Percentiles rank a stretch among this genome's conserved stretches.
Evolutionary conservation across 2,329 filamentous ascomycete species (phyloP).

Genomic region (Stemphylium lycopersici): DNA sequence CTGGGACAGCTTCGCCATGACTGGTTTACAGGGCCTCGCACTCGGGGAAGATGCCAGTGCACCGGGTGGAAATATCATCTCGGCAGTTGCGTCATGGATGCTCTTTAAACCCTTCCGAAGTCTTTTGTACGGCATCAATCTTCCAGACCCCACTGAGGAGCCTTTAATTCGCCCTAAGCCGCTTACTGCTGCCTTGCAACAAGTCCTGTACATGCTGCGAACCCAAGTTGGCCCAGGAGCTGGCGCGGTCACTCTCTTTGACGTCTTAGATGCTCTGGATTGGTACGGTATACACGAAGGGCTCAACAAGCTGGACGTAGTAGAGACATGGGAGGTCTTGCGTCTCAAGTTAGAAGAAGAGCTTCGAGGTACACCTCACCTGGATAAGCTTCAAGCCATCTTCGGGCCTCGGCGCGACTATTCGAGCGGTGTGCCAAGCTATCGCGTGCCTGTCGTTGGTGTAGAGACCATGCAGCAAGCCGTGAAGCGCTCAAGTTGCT

Average conservation of each 20-base stretch:
- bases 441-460: slow-evolving; percentile 44
- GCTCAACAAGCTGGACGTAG: slow-evolving; percentile 56
- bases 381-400: slow-evolving; percentile 51
- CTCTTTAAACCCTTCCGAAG: slow-evolving; percentile 65
- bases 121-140: slow-evolving; percentile 58
- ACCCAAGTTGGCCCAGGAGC: slow-evolving; percentile 48
- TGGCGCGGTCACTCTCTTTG: slow-evolving; percentile 42
- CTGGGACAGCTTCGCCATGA: slow-evolving; percentile 64
- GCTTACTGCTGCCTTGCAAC: slow-evolving; percentile 58
- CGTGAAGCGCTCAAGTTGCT: slow-evolving; percentile 41
- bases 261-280: slow-evolving; percentile 46
- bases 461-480: slow-evolving; percentile 51
- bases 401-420: slow-evolving; percentile 53
- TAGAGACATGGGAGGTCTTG: slow-evolving; percentile 62
- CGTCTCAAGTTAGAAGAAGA: slow-evolving; percentile 60
- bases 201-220: slow-evolving; percentile 58
- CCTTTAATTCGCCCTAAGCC: slow-evolving; percentile 57
- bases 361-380: slow-evolving; percentile 53
- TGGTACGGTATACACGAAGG: slow-evolving; percentile 50
- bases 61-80: slow-evolving; percentile 54
- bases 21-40: slow-evolving; percentile 60
- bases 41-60: slow-evolving; percentile 37
- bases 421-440: slow-evolving; percentile 42
- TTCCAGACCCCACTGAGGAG: slow-evolving; percentile 55
- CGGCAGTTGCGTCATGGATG: slow-evolving; percentile 64